A percentile compares a stretch with the other conserved stretches of the same genome.
Conservation (phyloP, 495 filamentous ascomycete genomes). For the Lichina pygmaea region DNA sequence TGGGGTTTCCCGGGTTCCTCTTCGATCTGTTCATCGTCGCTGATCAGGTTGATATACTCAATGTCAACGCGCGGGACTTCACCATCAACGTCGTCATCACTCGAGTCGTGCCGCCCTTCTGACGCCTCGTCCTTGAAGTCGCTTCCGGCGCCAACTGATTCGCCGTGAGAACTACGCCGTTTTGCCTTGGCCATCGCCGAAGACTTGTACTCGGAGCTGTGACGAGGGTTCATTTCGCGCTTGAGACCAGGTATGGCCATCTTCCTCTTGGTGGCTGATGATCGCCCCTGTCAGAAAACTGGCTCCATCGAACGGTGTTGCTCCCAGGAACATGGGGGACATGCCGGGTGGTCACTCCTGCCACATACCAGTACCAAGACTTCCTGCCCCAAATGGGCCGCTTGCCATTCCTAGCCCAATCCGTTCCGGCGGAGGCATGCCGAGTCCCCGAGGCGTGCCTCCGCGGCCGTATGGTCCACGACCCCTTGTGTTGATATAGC, state of each 20-base stretch:
- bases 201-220: background rate
- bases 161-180: no score
- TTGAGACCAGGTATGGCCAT: background rate
- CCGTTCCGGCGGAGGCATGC: background rate
- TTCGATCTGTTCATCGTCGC: slow-evolving; percentile 10
- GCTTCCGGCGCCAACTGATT: no score
- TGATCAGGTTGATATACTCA: slow-evolving; percentile 21
- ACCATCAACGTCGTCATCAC: slow-evolving; percentile 16
- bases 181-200: no score
- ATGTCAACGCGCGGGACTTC: slow-evolving; percentile 18
- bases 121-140: no score
- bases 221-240: background rate
- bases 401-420: slow-evolving; percentile 1
- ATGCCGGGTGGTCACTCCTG: no score
- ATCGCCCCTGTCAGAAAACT: background rate
- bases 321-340: background rate
- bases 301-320: background rate
- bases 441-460: background rate
- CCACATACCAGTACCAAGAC: slow-evolving; percentile 1
- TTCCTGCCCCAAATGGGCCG: slow-evolving; percentile 2
- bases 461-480: background rate
- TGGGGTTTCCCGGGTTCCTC: slow-evolving; percentile 13
- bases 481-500: background rate
- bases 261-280: background rate
- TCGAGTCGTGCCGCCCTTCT: slow-evolving; percentile 6